Percentiles rank a stretch among this genome's conserved stretches.
Evolutionary conservation across 768 basidiomycete genomes (phyloP).

Genomic region (Suillus lakei): DNA sequence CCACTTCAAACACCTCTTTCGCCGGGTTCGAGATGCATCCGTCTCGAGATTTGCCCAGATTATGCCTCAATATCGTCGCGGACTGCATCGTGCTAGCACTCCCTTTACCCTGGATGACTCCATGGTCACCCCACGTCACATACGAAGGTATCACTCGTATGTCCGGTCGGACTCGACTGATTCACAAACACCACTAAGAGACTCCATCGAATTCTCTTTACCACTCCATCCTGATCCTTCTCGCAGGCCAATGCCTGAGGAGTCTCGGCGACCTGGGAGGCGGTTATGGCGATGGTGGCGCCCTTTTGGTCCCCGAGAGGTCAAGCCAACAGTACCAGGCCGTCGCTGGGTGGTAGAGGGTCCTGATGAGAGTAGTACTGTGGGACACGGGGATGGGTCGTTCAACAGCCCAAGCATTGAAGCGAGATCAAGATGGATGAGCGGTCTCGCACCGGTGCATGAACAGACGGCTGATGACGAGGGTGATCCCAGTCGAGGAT

Average conservation of each 20-base stretch:
- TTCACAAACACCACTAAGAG: conserved; percentile 32
- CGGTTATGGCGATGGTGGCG: conserved; percentile 28
- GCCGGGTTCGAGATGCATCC: conserved; percentile 18
- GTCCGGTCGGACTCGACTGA: conserved; percentile 31
- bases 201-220: conserved; percentile 10
- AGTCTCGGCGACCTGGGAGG: conserved; percentile 12
- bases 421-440: neutral
- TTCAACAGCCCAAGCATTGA: conserved; percentile 15
- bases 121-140: conserved; percentile 15
- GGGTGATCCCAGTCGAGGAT: neutral
- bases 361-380: conserved; percentile 25
- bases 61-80: conserved; percentile 18
- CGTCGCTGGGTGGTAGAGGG: conserved; percentile 29
- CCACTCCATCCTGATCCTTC: conserved; percentile 12
- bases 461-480: conserved; percentile 19
- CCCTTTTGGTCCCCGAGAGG: conserved; percentile 28
- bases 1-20: conserved; percentile 17
- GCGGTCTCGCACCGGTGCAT: conserved; percentile 12
- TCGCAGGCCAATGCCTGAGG: neutral
- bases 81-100: conserved; percentile 16
- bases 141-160: neutral
- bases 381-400: conserved; percentile 21
- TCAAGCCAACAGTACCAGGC: conserved; percentile 27
- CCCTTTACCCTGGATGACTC: conserved; percentile 30
- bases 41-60: conserved; percentile 17